Conservation (phyloP, 495 filamentous ascomycete genomes). For the Margaritispora aquatica region DNA sequence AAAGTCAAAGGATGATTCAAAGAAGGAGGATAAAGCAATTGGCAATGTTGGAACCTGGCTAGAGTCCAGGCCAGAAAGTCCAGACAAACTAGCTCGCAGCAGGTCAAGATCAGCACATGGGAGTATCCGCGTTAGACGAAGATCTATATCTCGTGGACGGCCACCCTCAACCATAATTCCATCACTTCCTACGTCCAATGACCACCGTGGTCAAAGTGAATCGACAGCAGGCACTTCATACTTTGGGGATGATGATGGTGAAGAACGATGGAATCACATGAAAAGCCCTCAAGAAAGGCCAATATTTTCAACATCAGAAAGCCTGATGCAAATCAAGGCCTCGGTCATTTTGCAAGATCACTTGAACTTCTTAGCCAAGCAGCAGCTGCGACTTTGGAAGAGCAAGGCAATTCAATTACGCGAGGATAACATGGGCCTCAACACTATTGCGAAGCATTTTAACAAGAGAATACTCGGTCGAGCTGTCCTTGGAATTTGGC, state of each 20-base stretch:
- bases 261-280: neutral
- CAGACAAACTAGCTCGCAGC: neutral
- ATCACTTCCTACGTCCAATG: constrained; percentile 6
- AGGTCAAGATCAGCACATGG: constrained; percentile 22
- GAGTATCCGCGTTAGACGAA: constrained; percentile 19
- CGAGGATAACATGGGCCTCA: constrained; percentile 40
- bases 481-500: constrained; percentile 56
- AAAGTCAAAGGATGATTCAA: neutral
- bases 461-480: constrained; percentile 48
- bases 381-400: constrained; percentile 47
- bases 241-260: neutral
- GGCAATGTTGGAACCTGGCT: constrained; percentile 17
- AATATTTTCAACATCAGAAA: neutral
- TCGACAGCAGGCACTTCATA: constrained; percentile 14
- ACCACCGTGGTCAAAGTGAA: constrained; percentile 8
- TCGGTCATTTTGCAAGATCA: constrained; percentile 29
- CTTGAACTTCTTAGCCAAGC: constrained; percentile 39
- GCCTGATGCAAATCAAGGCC: constrained; percentile 18
- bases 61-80: neutral
- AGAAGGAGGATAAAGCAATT: neutral
- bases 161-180: neutral
- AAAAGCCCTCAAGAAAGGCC: neutral
- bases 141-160: constrained; percentile 4
- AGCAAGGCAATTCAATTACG: constrained; percentile 40
- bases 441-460: constrained; percentile 40